Base-by-base conservation (phyloP, 495 filamentous ascomycete species). In the Hypoxylon crocopeplum region DNA sequence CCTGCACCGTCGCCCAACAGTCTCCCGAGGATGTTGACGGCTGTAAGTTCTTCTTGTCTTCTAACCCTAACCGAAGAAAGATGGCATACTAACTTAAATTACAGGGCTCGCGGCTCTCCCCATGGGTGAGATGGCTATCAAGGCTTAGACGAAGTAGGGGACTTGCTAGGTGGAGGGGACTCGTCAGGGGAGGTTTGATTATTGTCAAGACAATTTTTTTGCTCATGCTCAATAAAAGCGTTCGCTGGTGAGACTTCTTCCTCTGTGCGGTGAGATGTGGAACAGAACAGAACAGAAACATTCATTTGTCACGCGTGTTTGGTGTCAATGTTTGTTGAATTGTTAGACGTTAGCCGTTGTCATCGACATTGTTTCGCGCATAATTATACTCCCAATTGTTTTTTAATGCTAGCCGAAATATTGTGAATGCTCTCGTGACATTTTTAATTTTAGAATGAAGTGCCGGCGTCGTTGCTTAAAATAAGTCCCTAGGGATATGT, bases 61-160 rank as follows among this genome's bases (percentile, higher is more conserved):
- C 12, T 34, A 7, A 3, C 32, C 16, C 40, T 47, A 13, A 11
- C 44, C 15, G 3, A 32, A 34, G 36, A 21, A 42, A 13, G 37
- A 40, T 8, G 0, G 4, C 7, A 10, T 17, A 5, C 36, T 39
- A 30, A 55, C 34, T 3, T 2, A 2, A 24, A 48, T 29, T 24
- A 20, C 47, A 81, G 78, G 79, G 80, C 71, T 82, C 66, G 69
- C 72, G 66, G 75, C 72, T 51, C 70, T 82, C 63, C 80, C 80
- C 39, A 73, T 82, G 68, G 79, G 80, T 30, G 75, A 79, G 56
- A 75, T 74, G 71, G 74, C 77, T 50, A 74, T 81, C 55, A 80
- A 79, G 72, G 79, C 79, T 56, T 81, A 78, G 59, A 30, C 37
- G 45, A 17, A 32, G 25, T 30, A 41, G 25, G 32, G 37, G 25